A percentile compares a stretch with the other conserved stretches of the same genome.
Conservation (phyloP, 2,329 filamentous ascomycete species). For the Tolypocladium sp. region DNA sequence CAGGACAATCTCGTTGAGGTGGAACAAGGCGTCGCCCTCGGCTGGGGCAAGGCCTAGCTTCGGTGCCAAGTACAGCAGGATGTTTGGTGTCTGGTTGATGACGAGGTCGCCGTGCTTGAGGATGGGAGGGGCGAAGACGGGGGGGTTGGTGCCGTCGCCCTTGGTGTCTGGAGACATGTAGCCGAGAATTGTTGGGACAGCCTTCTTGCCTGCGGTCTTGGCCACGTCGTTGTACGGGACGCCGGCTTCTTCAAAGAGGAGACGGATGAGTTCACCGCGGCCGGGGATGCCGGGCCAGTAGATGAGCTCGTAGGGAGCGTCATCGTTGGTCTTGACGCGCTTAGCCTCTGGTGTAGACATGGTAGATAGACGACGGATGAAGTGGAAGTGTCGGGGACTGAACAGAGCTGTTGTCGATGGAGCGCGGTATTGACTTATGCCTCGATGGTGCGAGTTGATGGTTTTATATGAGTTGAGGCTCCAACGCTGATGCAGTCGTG, state of each 20-base stretch:
- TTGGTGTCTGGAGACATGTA: conserved; percentile 33
- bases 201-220: conserved; percentile 31
- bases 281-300: conserved; percentile 68
- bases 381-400: background rate
- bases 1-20: conserved; percentile 53
- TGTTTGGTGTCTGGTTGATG: conserved; percentile 63
- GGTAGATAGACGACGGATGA: background rate
- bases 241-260: conserved; percentile 60
- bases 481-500: no score
- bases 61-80: conserved; percentile 60
- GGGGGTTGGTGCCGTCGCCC: conserved; percentile 50
- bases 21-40: conserved; percentile 35
- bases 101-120: conserved; percentile 53
- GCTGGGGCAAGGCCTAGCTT: conserved; percentile 45
- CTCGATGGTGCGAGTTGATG: background rate
- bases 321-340: conserved; percentile 26
- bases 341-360: conserved; percentile 16
- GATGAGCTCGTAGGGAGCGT: conserved; percentile 51
- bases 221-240: conserved; percentile 53
- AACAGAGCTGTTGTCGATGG: background rate
- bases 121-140: conserved; percentile 57
- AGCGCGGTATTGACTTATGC: background rate
- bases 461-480: background rate
- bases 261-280: conserved; percentile 64
- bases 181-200: conserved; percentile 38